Evolutionary conservation across 768 basidiomycete genomes (phyloP), one percentile per base, ranked within the genome.

Genomic region (Leccinum pellstonianum): DNA sequence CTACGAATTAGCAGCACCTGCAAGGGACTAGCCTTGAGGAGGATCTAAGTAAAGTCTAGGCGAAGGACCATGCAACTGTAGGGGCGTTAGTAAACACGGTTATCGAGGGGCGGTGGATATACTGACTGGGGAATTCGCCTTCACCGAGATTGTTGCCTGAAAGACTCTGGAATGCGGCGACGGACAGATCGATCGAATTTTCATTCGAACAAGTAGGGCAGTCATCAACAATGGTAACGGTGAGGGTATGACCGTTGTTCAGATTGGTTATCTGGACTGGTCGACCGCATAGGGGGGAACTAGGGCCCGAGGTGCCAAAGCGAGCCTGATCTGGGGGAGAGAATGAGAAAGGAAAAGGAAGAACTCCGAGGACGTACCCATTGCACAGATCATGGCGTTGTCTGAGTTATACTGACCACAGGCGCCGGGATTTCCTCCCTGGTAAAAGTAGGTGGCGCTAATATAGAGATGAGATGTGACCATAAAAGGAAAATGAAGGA

Each of bases 161-260:
- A 58, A 95, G 81, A 15, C 70, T 65, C 25, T 74, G 31, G 82
- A 95, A 95, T 49, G 90, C 88, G 56, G 68, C 84, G 53, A 64
- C 56, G n/a, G 90, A 91, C 47, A 91, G 77, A 67, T 92, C 90
- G 68, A 97, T 85, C 15, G 87, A 90, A 72, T 88, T 81, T 29
- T 37, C 35, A 66, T 82, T 84, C 0, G 68, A 54, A 77, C 93
- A 96, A 19, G 87, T 87, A 25, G 93, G 92, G 80, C 93, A 97
- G 38, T 81, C 86, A 65, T 94, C 93, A 12, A 83, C 90, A 63
- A 97, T 79, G 25, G 78, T 81, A 49, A 86, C 92, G 4, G 73
- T 78, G 59, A 90, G 80, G n/a, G 73, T 69, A 73, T 78, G 23
- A 52, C 81, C 78, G 12, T 55, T 75, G 74, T 83, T 85, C 25